A percentile compares a stretch with the other conserved stretches of the same genome.
Conservation (phyloP, 352 stramenopile species). For the Phytopythium montanum region DNA sequence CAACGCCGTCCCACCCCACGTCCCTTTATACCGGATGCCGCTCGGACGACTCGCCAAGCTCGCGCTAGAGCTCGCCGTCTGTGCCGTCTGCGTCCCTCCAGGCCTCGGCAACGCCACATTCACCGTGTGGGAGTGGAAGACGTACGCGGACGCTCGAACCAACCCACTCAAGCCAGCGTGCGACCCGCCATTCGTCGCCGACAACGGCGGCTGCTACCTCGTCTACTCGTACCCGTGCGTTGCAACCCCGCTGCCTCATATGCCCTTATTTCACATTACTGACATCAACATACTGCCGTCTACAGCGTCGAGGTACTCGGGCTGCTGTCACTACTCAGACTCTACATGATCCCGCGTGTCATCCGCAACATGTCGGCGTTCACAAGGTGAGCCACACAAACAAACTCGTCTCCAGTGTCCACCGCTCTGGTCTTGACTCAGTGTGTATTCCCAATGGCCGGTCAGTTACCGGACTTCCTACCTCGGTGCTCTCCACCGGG, state of each 20-base stretch:
- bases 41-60: conserved; percentile 31
- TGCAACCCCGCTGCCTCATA: no score
- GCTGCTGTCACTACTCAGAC: conserved; percentile 53
- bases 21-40: conserved; percentile 49
- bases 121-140: conserved; percentile 67
- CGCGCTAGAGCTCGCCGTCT: conserved; percentile 42
- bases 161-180: conserved; percentile 13
- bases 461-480: conserved; percentile 73
- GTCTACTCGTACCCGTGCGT: conserved; percentile 68
- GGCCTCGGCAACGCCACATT: conserved; percentile 36
- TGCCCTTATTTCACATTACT: neutral
- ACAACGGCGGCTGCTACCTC: conserved; percentile 50
- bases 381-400: conserved; percentile 35
- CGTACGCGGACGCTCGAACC: conserved; percentile 27
- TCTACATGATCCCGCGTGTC: conserved; percentile 77
- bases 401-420: neutral
- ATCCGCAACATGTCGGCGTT: conserved; percentile 78
- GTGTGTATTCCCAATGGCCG: neutral
- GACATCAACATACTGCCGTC: neutral
- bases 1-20: conserved; percentile 51
- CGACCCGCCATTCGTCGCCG: conserved; percentile 24
- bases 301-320: conserved; percentile 62
- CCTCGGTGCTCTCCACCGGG: conserved; percentile 63
- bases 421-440: neutral
- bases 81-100: conserved; percentile 50